Base-by-base conservation (phyloP, 768 basidiomycete genomes). In the Fomitopsis pulvina region DNA sequence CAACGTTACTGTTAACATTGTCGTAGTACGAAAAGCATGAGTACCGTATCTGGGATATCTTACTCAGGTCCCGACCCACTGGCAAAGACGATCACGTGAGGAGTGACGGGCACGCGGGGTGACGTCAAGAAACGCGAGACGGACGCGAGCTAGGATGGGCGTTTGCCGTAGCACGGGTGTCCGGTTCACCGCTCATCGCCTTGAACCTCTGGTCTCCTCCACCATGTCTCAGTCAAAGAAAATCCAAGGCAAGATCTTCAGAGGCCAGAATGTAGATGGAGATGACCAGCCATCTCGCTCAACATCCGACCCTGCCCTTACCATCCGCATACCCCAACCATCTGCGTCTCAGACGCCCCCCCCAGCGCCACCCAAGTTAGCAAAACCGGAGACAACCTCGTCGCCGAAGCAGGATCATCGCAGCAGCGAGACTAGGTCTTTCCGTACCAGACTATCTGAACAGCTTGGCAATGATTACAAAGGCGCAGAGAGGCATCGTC, bases 401-500 rank as follows among this genome's bases (percentile, higher is more conserved):
- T 43, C 57, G 1, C 52, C 62, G 9, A 43, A 53, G 24, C 40
- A 50, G 16, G 51, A 53, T 11, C 54, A 52, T 0, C 39, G 25
- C 25, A 29, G 37, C 21, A 38, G 53, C 9, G 57, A 54, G 30
- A n/a, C 43, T 30, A 61, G 43, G 32, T 60, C 73, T 40, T 85
- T 85, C 66, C 78, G 88, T 45, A 79, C 87, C 60, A 74, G 81
- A 26, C 70, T 96, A 25, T 71, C 74, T 25, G 73, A 81, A 52
- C 68, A 69, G 50, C 72, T 94, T 27, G 89, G 89, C 1, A 58
- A 69, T 3, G 72, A 83, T 28, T 98, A 94, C 65, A 77, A 82
- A 45, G 87, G 89, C 11, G 80, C 79, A 21, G 95, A 99, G 71
- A 81, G 81, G 56, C 74, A 87, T 66, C 80, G 94, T 43, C 79